Evolutionary conservation across 2,329 filamentous ascomycete genomes (phyloP).

Genomic region (Fusarium secorum): DNA sequence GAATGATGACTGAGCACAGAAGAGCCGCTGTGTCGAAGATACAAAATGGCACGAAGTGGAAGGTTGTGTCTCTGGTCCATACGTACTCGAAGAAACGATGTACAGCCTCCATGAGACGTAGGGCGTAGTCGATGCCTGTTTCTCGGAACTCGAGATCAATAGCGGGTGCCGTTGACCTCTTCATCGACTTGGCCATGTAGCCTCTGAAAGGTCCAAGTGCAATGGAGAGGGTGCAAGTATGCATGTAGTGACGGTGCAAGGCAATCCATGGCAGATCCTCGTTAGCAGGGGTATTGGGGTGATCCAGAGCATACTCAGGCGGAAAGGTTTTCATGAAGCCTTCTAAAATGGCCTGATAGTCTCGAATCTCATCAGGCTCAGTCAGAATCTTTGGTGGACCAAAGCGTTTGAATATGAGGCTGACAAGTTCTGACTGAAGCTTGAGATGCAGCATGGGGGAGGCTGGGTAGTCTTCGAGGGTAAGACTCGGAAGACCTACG

Average conservation of each 20-base stretch:
- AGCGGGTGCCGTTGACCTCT: neutral
- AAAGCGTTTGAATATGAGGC: slow-evolving; percentile 16
- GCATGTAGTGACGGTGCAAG: slow-evolving; percentile 21
- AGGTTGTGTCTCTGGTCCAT: slow-evolving; percentile 20
- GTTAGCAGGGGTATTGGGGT: neutral
- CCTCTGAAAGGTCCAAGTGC: slow-evolving; percentile 10
- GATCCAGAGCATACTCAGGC: slow-evolving; percentile 11
- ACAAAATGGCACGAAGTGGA: slow-evolving; percentile 18
- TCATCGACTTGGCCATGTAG: slow-evolving; percentile 18
- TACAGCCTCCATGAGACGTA: slow-evolving; percentile 1
- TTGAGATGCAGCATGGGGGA: slow-evolving; percentile 22
- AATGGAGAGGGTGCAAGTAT: slow-evolving; percentile 14
- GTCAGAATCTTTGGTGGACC: slow-evolving; percentile 3
- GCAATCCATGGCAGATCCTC: slow-evolving; percentile 16
- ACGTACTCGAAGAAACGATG: slow-evolving; percentile 22
- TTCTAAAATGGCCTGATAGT: slow-evolving; percentile 5
- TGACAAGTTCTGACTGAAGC: slow-evolving; percentile 13
- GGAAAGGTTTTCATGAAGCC: slow-evolving; percentile 16
- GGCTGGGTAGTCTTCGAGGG: slow-evolving; percentile 16
- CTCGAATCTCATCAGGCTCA: neutral
- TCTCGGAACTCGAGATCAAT: slow-evolving; percentile 6
- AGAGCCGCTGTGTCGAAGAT: slow-evolving; percentile 21
- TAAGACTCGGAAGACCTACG: slow-evolving; percentile 5
- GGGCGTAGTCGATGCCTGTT: slow-evolving; percentile 12
- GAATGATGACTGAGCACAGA: slow-evolving; percentile 9